Conservation (phyloP, 73 alveolate species). For the Symbiodinium pilosum region DNA sequence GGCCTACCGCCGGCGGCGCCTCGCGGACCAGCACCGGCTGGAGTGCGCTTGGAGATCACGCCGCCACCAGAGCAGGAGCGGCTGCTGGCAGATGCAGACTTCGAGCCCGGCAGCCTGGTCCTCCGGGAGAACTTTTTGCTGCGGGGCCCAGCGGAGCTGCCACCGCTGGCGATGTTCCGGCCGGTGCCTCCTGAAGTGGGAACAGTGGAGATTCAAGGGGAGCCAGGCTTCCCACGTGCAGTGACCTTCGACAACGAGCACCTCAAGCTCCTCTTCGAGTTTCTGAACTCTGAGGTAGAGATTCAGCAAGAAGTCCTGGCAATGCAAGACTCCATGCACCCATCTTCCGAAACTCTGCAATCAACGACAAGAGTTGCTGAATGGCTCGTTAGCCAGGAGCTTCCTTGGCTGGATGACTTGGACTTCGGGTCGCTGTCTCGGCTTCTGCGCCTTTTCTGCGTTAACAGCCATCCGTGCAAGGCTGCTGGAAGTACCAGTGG, state of each 20-base stretch:
- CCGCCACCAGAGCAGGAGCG: constrained; percentile 7
- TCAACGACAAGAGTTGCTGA: constrained; percentile 43
- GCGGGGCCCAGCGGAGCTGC: constrained; percentile 69
- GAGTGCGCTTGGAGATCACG: constrained; percentile 38
- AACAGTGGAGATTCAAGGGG: background rate
- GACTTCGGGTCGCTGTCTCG: constrained; percentile 23
- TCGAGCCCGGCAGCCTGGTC: constrained; percentile 39
- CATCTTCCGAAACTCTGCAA: constrained; percentile 43
- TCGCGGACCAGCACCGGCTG: constrained; percentile 59
- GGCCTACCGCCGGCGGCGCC: constrained; percentile 37
- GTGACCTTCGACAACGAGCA: constrained; percentile 86
- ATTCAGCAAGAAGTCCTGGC: constrained; percentile 38
- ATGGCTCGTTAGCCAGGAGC: constrained; percentile 55
- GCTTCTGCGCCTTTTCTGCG: constrained; percentile 50
- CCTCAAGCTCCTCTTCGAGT: constrained; percentile 31
- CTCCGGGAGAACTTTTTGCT: constrained; percentile 72
- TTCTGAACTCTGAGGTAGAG: background rate
- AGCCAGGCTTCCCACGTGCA: constrained; percentile 45
- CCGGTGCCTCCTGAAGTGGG: constrained; percentile 46
- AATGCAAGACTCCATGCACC: constrained; percentile 90
- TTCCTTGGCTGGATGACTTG: constrained; percentile 63
- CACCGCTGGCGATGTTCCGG: constrained; percentile 80
- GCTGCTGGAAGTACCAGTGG: constrained; percentile 79
- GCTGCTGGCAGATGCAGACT: constrained; percentile 56
- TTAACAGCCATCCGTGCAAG: constrained; percentile 73